A percentile compares a stretch with the other conserved stretches of the same genome.
These are phyloP conservation scores for Xylaria digitata DNA, from an alignment of 2,329 filamentous ascomycete species.

Conservation along the genomic window DNA sequence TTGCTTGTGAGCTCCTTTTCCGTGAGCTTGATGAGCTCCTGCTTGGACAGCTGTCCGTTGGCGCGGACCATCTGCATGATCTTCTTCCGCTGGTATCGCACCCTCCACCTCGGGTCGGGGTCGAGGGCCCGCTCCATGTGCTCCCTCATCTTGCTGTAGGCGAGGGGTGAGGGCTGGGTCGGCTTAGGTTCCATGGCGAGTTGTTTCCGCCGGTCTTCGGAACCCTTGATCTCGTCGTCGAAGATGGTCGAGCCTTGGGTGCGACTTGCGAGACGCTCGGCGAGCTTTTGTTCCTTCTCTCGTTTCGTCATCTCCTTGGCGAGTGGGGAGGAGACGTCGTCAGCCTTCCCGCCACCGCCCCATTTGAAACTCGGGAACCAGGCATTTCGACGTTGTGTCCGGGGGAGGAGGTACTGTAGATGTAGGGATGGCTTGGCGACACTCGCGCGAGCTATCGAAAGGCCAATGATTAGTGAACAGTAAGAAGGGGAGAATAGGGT, in stretches of 20 bases:
- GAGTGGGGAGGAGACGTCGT: slow-evolving; percentile 30
- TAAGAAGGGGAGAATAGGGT: background rate
- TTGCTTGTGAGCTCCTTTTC: slow-evolving; percentile 68
- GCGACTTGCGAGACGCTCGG: slow-evolving; percentile 57
- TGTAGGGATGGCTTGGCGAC: slow-evolving; percentile 42
- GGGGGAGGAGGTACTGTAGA: slow-evolving; percentile 46
- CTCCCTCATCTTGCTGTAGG: slow-evolving; percentile 58
- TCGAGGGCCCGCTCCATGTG: slow-evolving; percentile 74
- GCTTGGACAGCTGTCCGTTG: slow-evolving; percentile 72
- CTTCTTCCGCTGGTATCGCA: slow-evolving; percentile 85
- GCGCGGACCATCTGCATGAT: slow-evolving; percentile 79
- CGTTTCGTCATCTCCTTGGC: slow-evolving; percentile 26
- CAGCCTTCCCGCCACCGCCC: slow-evolving; percentile 28
- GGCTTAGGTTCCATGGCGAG: background rate
- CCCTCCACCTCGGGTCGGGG: slow-evolving; percentile 77
- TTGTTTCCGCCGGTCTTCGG: slow-evolving; percentile 10
- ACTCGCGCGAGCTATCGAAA: slow-evolving; percentile 39
- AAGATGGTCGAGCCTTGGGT: slow-evolving; percentile 69
- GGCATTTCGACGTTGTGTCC: slow-evolving; percentile 56
- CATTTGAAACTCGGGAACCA: slow-evolving; percentile 50
- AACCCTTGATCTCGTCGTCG: slow-evolving; percentile 63
- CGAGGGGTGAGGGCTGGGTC: slow-evolving; percentile 33
- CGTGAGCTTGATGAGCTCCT: slow-evolving; percentile 73
- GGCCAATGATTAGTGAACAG: slow-evolving; percentile 23
- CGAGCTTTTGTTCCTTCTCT: slow-evolving; percentile 51